These are phyloP conservation scores for Zalaria obscura DNA, from an alignment of 2,329 filamentous ascomycete genomes.

Conservation along the genomic window DNA sequence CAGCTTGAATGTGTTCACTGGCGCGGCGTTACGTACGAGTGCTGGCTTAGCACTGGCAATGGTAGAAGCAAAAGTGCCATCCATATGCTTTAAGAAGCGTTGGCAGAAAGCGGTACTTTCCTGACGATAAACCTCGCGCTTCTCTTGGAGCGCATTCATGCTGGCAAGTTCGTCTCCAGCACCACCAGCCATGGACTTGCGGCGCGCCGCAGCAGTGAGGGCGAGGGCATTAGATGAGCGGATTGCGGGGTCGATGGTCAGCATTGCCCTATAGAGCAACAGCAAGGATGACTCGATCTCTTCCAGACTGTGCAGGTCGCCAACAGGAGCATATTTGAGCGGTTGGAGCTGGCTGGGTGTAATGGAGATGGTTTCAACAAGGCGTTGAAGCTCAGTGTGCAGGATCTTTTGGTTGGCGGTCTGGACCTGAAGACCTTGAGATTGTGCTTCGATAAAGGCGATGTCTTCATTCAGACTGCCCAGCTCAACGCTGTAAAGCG, in stretches of 20 bases:
- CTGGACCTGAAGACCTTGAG: slow-evolving; percentile 91
- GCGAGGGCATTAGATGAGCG: slow-evolving; percentile 35
- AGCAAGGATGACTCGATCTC: slow-evolving; percentile 67
- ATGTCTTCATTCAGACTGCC: slow-evolving; percentile 92
- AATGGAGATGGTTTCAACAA: slow-evolving; percentile 87
- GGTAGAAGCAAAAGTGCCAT: slow-evolving; percentile 62
- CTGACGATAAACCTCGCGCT: slow-evolving; percentile 74
- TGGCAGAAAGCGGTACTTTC: slow-evolving; percentile 67
- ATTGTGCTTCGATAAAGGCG: slow-evolving; percentile 92
- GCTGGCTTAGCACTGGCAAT: slow-evolving; percentile 39
- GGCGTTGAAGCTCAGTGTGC: slow-evolving; percentile 72
- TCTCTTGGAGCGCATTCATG: slow-evolving; percentile 90
- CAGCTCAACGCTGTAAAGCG: slow-evolving; percentile 86
- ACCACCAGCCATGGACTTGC: slow-evolving; percentile 47
- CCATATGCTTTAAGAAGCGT: slow-evolving; percentile 69
- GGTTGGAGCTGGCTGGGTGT: slow-evolving; percentile 61
- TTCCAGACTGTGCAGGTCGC: slow-evolving; percentile 54
- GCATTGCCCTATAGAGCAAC: slow-evolving; percentile 79
- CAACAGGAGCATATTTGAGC: slow-evolving; percentile 58
- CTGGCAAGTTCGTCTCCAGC: slow-evolving; percentile 55
- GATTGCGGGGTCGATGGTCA: slow-evolving; percentile 78
- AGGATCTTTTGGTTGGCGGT: slow-evolving; percentile 92
- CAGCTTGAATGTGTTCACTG: slow-evolving; percentile 39
- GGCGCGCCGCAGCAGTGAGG: slow-evolving; percentile 44
- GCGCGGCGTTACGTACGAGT: slow-evolving; percentile 18